These are phyloP conservation scores for Cruciata laevipes DNA, from an alignment of 257 asterid genomes.

Conservation along the genomic window DNA sequence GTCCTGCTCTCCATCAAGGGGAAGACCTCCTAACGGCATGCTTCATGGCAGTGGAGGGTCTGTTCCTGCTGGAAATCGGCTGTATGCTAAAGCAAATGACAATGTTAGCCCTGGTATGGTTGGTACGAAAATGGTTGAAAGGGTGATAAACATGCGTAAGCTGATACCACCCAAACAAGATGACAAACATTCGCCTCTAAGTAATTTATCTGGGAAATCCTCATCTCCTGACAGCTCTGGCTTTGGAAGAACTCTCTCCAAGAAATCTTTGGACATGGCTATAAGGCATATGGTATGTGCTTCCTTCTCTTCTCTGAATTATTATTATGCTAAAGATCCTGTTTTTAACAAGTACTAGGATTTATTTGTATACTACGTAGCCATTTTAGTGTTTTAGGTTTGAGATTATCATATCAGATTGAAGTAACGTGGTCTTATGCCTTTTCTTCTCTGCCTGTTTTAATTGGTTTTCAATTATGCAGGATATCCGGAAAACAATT, in stretches of 20 bases:
- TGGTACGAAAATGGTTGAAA: constrained; percentile 96
- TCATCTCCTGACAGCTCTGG: constrained; percentile 90
- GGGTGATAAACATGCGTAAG: constrained; percentile 94
- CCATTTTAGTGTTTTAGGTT: too few species aligned
- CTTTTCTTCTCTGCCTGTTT: background rate
- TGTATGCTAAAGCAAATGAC: constrained; percentile 92
- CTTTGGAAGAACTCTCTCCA: constrained; percentile 89
- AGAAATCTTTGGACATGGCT: constrained; percentile 98
- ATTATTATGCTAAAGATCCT: background rate
- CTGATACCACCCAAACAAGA: constrained; percentile 86
- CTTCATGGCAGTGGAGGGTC: constrained; percentile 80
- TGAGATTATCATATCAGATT: background rate
- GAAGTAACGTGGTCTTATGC: background rate
- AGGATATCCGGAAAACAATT: constrained; percentile 85
- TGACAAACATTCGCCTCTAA: constrained; percentile 69
- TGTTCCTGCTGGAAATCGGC: constrained; percentile 70
- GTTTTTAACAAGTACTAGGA: background rate
- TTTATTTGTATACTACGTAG: too few species aligned
- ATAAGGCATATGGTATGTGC: constrained; percentile 89
- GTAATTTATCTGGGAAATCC: constrained; percentile 82
- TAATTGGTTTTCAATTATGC: constrained; percentile 18
- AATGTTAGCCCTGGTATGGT: constrained; percentile 71
- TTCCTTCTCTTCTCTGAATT: constrained; percentile 11
- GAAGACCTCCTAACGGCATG: constrained; percentile 89
- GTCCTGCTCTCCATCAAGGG: constrained; percentile 94